phyloP scores from a whole-genome alignment of 176 grass and related monocot species.

The Paspalum vaginatum region DNA sequence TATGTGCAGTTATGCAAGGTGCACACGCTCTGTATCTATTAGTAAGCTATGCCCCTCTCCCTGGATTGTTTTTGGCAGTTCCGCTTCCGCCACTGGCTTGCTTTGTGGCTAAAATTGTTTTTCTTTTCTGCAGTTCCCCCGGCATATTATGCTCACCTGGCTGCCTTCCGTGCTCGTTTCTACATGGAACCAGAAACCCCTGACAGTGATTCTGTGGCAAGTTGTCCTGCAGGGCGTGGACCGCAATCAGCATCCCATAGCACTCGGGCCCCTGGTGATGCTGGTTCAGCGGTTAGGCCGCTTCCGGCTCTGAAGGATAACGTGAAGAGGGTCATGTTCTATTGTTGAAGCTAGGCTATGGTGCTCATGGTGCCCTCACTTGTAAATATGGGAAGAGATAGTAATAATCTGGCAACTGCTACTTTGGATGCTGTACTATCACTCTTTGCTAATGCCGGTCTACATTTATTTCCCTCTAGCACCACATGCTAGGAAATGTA shows the following conservation, averaged over 20 bases:
- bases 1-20: constrained; percentile 66
- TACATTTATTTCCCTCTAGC: constrained; percentile 24
- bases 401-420: constrained; percentile 34
- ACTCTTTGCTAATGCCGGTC: not conserved
- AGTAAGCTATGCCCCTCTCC: constrained; percentile 40
- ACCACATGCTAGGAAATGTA: not conserved
- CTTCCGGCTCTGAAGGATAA: constrained; percentile 70
- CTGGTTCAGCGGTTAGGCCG: constrained; percentile 53
- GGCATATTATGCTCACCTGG: constrained; percentile 68
- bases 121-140: constrained; percentile 59
- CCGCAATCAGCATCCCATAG: constrained; percentile 19
- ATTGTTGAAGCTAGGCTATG: constrained; percentile 45
- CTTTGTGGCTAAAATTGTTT: not conserved
- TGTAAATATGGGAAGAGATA: constrained; percentile 31
- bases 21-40: constrained; percentile 70
- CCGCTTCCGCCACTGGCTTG: not conserved
- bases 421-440: not conserved
- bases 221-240: constrained; percentile 48
- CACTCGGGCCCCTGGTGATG: constrained; percentile 28
- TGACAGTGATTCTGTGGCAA: constrained; percentile 46
- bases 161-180: constrained; percentile 67
- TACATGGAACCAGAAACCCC: constrained; percentile 73
- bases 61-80: not conserved
- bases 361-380: not conserved
- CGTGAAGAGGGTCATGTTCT: constrained; percentile 72